Evolutionary conservation across 352 stramenopile species (phyloP), one percentile per base, ranked within the genome.

Genomic region (Globisporangium orthogonon): DNA sequence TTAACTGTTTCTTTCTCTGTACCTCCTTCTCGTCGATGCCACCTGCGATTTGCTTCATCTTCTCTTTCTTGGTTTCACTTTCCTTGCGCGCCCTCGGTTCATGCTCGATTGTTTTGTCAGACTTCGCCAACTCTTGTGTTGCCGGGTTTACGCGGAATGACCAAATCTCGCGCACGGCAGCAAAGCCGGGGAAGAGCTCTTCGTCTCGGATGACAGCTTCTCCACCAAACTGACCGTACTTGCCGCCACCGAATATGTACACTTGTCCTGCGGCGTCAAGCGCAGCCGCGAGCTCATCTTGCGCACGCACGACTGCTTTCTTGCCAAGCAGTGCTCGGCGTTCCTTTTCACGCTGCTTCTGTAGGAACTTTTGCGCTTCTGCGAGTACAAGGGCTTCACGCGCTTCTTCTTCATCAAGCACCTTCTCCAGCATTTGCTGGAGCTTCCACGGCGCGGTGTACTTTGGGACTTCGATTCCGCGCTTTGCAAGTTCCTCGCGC

Each of bases 191-290:
- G 41, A 87, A 89, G 15, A 83, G 52, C 10, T 71, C 60, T 55
- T 87, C 78, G 49, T 88, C 73, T 14, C 70, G 65, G 11, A 70
- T 62, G 1, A 84, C 69, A 0, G 75, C 61, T 1, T 80, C 66
- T 15, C 78, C 77, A 23, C 54, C 52, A 71, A 98, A 98, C 64
- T 98, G 88, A 9, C 78, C 47, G 50, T 86, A 82, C 54, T 79
- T 83, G 11, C 92, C 92, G 2, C 71, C 75, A 0, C 94, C 94
- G 48, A 98, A 87, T 13, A 98, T 71, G 60, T 98, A 98, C 13
- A 98, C 89, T 62, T 97, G 89, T 0, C 94, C 94, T 1, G 89
- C 92, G 7, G 87, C 83, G 59, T 98, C 94, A 17, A 98, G 65
- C 10, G 90, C 90, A 4, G 74, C 78, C 0, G 74, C 75, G 4